Conservation (phyloP, 2,329 filamentous ascomycete genomes). For the Trematosphaeria pertusa region DNA sequence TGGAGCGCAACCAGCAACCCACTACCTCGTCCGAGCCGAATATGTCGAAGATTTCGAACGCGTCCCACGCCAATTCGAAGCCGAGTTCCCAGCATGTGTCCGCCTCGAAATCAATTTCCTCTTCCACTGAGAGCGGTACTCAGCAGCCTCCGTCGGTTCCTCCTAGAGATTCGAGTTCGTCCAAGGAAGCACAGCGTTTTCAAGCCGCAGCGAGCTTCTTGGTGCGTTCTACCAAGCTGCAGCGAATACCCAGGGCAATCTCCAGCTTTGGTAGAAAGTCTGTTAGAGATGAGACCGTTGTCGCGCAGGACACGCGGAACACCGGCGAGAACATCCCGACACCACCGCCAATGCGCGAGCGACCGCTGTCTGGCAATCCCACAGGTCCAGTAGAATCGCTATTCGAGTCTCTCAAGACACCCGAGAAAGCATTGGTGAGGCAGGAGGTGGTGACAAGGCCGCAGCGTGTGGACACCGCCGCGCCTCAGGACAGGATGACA, state of each 20-base stretch:
- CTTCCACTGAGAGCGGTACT: conserved; percentile 24
- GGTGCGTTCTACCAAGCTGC: conserved; percentile 27
- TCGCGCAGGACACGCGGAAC: conserved; percentile 12
- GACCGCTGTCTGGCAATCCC: not conserved
- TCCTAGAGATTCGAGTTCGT: conserved; percentile 41
- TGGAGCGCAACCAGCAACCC: conserved; percentile 17
- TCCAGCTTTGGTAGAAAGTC: conserved; percentile 2
- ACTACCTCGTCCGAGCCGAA: conserved; percentile 26
- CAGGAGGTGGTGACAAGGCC: conserved; percentile 13
- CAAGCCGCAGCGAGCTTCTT: conserved; percentile 36
- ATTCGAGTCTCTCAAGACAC: conserved; percentile 13
- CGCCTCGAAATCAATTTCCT: conserved; percentile 29
- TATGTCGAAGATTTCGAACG: conserved; percentile 22
- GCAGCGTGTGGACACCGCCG: not conserved
- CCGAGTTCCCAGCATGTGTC: conserved; percentile 28
- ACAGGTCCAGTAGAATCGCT: not conserved
- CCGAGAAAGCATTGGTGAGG: conserved; percentile 21
- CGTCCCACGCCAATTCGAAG: conserved; percentile 28
- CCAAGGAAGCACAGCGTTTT: conserved; percentile 40
- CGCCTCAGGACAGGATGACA: not conserved
- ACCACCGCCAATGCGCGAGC: conserved; percentile 10
- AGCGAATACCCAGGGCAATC: conserved; percentile 22
- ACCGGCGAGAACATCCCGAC: conserved; percentile 8
- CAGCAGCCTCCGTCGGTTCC: conserved; percentile 33
- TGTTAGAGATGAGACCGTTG: not conserved